Conservation (phyloP, 73 alveolate genomes). For the Paramecium octaurelia region DNA sequence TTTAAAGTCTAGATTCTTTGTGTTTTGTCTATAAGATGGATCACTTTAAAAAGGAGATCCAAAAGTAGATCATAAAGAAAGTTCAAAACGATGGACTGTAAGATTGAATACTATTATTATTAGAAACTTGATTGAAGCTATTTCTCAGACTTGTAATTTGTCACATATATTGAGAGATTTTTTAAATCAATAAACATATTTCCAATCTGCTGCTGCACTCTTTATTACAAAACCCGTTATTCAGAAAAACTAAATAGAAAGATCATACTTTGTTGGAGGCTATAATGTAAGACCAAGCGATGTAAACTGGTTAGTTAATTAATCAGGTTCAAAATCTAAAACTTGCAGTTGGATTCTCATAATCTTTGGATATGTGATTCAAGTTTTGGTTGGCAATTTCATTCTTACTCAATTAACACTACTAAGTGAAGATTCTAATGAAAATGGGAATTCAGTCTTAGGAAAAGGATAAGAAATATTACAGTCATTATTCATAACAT, state of each 20-base stretch:
- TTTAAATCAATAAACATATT: neutral
- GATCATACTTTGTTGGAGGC: neutral
- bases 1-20: neutral
- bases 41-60: neutral
- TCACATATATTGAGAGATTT: neutral
- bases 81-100: neutral
- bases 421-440: neutral
- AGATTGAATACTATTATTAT: neutral
- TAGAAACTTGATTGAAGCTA: neutral
- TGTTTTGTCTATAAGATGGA: neutral
- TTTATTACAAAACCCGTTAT: neutral
- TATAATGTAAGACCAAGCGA: neutral
- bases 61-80: neutral
- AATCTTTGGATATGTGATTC: neutral
- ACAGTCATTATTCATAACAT: neutral
- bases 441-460: neutral
- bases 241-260: neutral
- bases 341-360: neutral
- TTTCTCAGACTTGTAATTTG: neutral
- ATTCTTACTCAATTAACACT: neutral
- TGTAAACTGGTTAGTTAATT: neutral
- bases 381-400: neutral
- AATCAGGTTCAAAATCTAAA: neutral
- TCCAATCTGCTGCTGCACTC: neutral
- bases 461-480: neutral